A percentile compares a stretch with the other conserved stretches of the same genome.
phyloP scores from a whole-genome alignment of 1,139 yeast genomes.

The Hansenula lynferdii region DNA sequence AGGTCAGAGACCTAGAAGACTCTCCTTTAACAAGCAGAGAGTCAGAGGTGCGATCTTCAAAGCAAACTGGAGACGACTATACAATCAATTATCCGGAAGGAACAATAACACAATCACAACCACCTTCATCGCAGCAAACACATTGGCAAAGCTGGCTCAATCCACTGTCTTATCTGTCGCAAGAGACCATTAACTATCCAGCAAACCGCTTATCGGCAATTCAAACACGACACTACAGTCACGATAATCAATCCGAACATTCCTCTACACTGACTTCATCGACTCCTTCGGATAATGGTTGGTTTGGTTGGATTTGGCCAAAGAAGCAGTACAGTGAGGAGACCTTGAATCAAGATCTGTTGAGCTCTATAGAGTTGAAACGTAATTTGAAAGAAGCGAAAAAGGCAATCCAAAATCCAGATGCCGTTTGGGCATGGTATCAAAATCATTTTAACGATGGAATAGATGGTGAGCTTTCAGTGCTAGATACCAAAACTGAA shows the following conservation, averaged over 20 bases:
- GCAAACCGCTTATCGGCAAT: neutral
- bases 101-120: neutral
- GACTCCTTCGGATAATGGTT: conserved; percentile 3
- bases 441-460: conserved; percentile 5
- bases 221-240: neutral
- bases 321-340: conserved; percentile 6
- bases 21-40: neutral
- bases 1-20: neutral
- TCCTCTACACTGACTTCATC: conserved; percentile 5
- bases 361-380: conserved; percentile 13
- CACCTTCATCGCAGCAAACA: neutral
- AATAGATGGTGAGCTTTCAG: conserved; percentile 31
- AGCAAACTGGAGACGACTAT: neutral
- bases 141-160: conserved; percentile 13
- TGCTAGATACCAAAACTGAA: conserved; percentile 37
- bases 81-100: neutral
- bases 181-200: conserved; percentile 5
- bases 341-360: conserved; percentile 7
- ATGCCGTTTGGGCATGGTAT: conserved; percentile 22
- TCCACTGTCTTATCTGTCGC: conserved; percentile 15
- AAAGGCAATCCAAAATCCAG: conserved; percentile 12
- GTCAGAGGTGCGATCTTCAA: neutral
- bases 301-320: conserved; percentile 15
- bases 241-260: conserved; percentile 7
- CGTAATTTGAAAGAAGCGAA: conserved; percentile 15